Conservation (phyloP, 2,329 filamentous ascomycete species). For the Cladosporium sp. region DNA sequence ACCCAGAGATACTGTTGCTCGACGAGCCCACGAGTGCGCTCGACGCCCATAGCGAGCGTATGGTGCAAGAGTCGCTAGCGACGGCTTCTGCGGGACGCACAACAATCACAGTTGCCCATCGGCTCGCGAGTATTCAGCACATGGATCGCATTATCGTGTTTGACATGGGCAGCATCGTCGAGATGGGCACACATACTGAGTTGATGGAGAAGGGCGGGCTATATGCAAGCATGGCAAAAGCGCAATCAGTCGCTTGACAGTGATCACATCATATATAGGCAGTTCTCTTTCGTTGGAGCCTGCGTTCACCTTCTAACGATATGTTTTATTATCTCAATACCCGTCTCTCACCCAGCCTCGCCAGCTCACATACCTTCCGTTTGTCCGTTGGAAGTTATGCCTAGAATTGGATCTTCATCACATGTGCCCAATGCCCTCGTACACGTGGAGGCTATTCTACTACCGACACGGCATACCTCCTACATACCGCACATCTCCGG, state of each 20-base stretch:
- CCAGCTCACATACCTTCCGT: too few relatives aligned
- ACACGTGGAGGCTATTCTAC: too few relatives aligned
- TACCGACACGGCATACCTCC: too few relatives aligned
- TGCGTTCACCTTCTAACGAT: too few relatives aligned
- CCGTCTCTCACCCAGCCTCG: too few relatives aligned
- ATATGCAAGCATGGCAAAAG: conserved; percentile 37
- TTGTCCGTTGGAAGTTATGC: too few relatives aligned
- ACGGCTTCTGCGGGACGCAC: conserved; percentile 45
- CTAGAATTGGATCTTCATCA: too few relatives aligned
- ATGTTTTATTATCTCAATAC: too few relatives aligned
- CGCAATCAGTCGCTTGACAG: conserved; percentile 28
- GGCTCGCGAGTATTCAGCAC: conserved; percentile 71
- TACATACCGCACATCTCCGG: too few relatives aligned
- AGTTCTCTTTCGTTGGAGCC: too few relatives aligned
- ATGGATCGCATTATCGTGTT: conserved; percentile 78
- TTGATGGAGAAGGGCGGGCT: conserved; percentile 45
- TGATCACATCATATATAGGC: background rate
- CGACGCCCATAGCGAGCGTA: conserved; percentile 41
- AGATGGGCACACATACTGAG: conserved; percentile 58
- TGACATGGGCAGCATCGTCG: conserved; percentile 58
- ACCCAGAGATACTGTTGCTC: conserved; percentile 42
- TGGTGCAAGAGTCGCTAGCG: conserved; percentile 39
- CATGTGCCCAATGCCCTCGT: too few relatives aligned
- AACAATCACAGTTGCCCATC: conserved; percentile 72
- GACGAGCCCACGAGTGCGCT: conserved; percentile 46